Conservation (phyloP, 2,329 filamentous ascomycete genomes). For the Akanthomyces muscarius region DNA sequence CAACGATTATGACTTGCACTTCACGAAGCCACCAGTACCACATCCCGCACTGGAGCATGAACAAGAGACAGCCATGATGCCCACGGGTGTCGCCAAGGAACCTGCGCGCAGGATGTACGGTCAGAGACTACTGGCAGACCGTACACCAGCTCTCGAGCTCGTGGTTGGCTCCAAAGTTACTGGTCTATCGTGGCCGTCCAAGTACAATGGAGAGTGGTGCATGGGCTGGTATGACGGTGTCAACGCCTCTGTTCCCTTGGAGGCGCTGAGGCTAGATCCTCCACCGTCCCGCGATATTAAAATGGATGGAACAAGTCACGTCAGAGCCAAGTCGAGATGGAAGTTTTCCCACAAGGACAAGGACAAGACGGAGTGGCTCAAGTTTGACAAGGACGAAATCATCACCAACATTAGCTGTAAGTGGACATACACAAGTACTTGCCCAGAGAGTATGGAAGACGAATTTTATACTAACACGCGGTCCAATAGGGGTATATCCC, state of each 20-base stretch:
- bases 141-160: constrained; percentile 43
- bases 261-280: constrained; percentile 45
- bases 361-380: constrained; percentile 46
- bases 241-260: constrained; percentile 46
- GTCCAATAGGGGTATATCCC: constrained; percentile 37
- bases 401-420: constrained; percentile 61
- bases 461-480: constrained; percentile 5
- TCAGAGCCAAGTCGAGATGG: constrained; percentile 50
- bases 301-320: constrained; percentile 42
- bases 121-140: constrained; percentile 42
- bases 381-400: constrained; percentile 61
- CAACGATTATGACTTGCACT: constrained; percentile 53
- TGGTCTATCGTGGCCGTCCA: constrained; percentile 47
- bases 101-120: constrained; percentile 46
- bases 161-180: constrained; percentile 46
- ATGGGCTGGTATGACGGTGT: constrained; percentile 54
- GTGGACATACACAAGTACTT: constrained; percentile 23
- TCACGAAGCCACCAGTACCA: constrained; percentile 36
- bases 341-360: constrained; percentile 45
- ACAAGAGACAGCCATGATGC: constrained; percentile 38
- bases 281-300: constrained; percentile 45
- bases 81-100: constrained; percentile 43
- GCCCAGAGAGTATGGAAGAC: neutral
- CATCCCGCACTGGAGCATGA: constrained; percentile 41
- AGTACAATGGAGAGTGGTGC: constrained; percentile 54